Evolutionary conservation across 2,329 filamentous ascomycete species (phyloP).

Genomic region (Epichloe gansuensis): DNA sequence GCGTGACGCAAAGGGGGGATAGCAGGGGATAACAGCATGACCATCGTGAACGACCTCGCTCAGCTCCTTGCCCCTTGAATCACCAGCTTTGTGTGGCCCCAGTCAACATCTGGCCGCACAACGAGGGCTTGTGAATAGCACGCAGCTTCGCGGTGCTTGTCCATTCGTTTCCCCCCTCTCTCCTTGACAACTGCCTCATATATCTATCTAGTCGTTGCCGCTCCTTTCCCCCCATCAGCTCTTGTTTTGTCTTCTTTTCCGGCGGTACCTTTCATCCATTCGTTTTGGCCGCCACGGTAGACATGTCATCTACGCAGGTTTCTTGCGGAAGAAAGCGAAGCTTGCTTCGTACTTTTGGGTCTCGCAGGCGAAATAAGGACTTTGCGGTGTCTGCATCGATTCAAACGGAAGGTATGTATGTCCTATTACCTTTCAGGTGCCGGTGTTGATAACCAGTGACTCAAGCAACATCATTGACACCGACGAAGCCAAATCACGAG

Average conservation of each 20-base stretch:
- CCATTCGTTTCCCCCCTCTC: conserved; percentile 4
- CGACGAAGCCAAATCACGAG: background rate
- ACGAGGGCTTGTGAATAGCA: background rate
- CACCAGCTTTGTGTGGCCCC: background rate
- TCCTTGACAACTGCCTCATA: background rate
- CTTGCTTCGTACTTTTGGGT: conserved; percentile 16
- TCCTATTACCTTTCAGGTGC: background rate
- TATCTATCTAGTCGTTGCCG: conserved; percentile 1
- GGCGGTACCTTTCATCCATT: conserved; percentile 2
- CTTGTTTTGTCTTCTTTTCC: background rate
- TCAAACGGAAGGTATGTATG: conserved; percentile 11
- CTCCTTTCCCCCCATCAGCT: conserved; percentile 1
- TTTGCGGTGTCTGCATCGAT: conserved; percentile 7
- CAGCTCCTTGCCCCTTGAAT: background rate
- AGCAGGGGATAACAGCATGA: conserved; percentile 1
- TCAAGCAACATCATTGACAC: background rate
- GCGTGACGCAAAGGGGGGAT: conserved; percentile 4
- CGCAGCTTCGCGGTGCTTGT: conserved; percentile 2
- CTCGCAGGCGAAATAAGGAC: conserved; percentile 14
- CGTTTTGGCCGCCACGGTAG: conserved; percentile 4
- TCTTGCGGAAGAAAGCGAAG: conserved; percentile 20
- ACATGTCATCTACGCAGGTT: conserved; percentile 15
- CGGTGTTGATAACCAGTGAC: background rate
- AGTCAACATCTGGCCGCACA: background rate
- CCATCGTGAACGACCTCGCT: background rate